Evolutionary conservation across 2,329 filamentous ascomycete genomes (phyloP).

Genomic region (Botrytis squamosa): DNA sequence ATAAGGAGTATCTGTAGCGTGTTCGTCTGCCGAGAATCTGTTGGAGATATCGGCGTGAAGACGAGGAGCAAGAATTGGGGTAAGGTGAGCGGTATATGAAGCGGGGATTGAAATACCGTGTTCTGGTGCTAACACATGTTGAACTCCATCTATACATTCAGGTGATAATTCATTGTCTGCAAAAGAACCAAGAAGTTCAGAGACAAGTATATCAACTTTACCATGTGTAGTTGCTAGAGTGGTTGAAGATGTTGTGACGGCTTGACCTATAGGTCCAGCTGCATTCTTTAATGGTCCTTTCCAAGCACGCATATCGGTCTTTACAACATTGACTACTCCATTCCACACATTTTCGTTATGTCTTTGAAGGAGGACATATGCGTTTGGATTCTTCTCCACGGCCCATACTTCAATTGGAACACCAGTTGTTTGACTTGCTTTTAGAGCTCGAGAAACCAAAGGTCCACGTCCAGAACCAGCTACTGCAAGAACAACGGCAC

Average conservation of each 20-base stretch:
- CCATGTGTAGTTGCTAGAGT: constrained; percentile 50
- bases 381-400: constrained; percentile 97
- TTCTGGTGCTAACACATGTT: constrained; percentile 74
- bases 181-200: constrained; percentile 91
- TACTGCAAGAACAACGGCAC: constrained; percentile 80
- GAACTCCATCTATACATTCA: constrained; percentile 93
- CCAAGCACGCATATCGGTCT: constrained; percentile 98
- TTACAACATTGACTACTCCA: constrained; percentile 78
- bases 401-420: constrained; percentile 85
- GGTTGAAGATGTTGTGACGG: constrained; percentile 37
- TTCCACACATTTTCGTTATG: constrained; percentile 84
- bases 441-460: constrained; percentile 81
- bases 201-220: constrained; percentile 88
- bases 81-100: constrained; percentile 90
- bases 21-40: constrained; percentile 59
- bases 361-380: constrained; percentile 85
- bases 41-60: constrained; percentile 77
- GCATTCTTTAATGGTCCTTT: constrained; percentile 65
- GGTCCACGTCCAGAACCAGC: constrained; percentile 92
- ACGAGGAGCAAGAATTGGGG: constrained; percentile 85
- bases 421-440: constrained; percentile 72
- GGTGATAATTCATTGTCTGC: constrained; percentile 96
- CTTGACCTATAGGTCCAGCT: constrained; percentile 38
- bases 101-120: constrained; percentile 91
- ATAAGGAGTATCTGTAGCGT: constrained; percentile 86